Evolutionary conservation across 2,329 filamentous ascomycete species (phyloP).

Genomic region (Colletotrichum sp.): DNA sequence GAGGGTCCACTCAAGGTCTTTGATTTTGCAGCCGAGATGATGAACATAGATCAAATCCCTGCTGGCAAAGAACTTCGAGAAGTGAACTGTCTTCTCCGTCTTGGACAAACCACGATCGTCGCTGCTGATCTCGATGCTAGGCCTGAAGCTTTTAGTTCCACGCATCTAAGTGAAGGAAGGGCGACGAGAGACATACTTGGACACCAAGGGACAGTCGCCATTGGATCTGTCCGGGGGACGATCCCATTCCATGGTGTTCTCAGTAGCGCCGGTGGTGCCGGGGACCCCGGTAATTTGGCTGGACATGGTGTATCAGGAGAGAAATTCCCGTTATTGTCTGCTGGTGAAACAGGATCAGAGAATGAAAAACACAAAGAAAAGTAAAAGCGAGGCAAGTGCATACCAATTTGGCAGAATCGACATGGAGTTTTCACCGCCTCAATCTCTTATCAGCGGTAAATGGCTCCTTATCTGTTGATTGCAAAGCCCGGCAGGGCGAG

Average conservation of each 20-base stretch:
- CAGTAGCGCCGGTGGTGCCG: neutral
- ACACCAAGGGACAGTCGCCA: neutral
- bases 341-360: neutral
- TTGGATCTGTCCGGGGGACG: neutral
- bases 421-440: neutral
- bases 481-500: neutral
- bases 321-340: neutral
- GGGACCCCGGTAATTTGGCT: neutral
- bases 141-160: neutral
- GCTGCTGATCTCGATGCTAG: neutral
- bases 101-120: neutral
- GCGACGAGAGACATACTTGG: neutral
- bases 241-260: neutral
- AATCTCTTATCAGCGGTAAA: neutral
- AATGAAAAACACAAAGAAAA: neutral
- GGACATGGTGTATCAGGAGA: neutral
- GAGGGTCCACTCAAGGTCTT: neutral
- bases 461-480: neutral
- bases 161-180: neutral
- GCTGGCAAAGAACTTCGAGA: neutral
- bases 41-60: neutral
- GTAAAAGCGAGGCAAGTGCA: neutral
- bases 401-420: neutral
- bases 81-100: neutral
- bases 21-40: neutral